A percentile compares a stretch with the other conserved stretches of the same genome.
These are phyloP conservation scores for Globisporangium middletonii DNA, from an alignment of 352 stramenopile genomes.

Conservation along the genomic window DNA sequence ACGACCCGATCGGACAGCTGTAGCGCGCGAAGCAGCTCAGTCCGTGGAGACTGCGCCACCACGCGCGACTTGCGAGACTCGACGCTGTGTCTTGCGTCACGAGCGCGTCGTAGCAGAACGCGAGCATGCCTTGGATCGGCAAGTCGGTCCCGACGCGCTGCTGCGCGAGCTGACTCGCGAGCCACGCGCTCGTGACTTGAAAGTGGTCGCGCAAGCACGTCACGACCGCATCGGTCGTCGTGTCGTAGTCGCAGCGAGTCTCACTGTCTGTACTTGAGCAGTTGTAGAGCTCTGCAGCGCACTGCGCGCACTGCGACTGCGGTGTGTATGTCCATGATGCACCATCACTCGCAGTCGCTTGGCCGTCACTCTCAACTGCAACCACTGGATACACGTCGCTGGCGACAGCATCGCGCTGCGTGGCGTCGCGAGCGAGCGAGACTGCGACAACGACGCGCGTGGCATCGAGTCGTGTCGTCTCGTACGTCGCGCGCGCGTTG, in stretches of 20 bases:
- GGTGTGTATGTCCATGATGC: conserved; percentile 6
- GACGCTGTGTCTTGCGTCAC: not conserved
- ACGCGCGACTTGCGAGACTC: not conserved
- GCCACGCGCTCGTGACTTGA: not conserved
- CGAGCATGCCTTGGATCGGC: not conserved
- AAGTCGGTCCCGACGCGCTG: not conserved
- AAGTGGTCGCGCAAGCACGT: conserved; percentile 6
- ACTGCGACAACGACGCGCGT: conserved; percentile 16
- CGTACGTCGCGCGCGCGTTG: conserved; percentile 18
- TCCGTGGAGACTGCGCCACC: conserved; percentile 11
- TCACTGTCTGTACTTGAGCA: conserved; percentile 4
- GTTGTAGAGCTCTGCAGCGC: conserved; percentile 8
- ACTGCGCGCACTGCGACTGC: conserved; percentile 2
- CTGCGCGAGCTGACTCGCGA: not conserved
- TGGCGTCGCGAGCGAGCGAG: conserved; percentile 10
- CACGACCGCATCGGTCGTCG: conserved; percentile 1
- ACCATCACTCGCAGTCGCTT: not conserved
- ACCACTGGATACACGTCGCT: conserved; percentile 21
- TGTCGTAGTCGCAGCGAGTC: conserved; percentile 8
- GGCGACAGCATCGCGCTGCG: conserved; percentile 9
- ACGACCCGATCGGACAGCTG: conserved; percentile 19
- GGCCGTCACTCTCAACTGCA: not conserved
- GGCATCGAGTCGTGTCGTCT: not conserved
- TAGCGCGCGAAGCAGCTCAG: conserved; percentile 13
- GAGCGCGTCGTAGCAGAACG: conserved; percentile 2